Conservation (phyloP, 2,329 filamentous ascomycete species). For the Phialophora expanda region DNA sequence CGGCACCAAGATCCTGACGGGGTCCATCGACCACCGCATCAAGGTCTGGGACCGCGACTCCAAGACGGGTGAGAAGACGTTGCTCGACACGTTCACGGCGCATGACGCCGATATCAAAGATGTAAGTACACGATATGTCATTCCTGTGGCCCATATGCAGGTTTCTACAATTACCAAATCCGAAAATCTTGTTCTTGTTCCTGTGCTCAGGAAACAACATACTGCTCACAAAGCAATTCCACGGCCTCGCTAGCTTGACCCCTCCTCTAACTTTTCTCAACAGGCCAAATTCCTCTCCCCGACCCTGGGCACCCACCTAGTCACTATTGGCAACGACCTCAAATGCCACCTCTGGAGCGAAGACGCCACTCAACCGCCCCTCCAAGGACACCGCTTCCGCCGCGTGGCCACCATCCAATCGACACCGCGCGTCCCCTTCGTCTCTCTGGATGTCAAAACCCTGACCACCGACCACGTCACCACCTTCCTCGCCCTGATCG, state of each 20-base stretch:
- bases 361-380: slow-evolving; percentile 76
- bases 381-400: slow-evolving; percentile 79
- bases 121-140: slow-evolving; percentile 57
- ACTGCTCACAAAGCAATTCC: not conserved
- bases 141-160: no score
- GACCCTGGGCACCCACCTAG: slow-evolving; percentile 85
- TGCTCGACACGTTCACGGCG: slow-evolving; percentile 81
- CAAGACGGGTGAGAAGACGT: slow-evolving; percentile 73
- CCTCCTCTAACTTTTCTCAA: not conserved
- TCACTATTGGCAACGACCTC: slow-evolving; percentile 86
- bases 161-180: not conserved
- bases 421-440: slow-evolving; percentile 65
- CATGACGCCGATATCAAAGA: slow-evolving; percentile 90
- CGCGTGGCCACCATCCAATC: slow-evolving; percentile 69
- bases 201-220: not conserved
- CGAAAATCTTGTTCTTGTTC: not conserved
- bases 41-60: slow-evolving; percentile 86
- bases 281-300: slow-evolving; percentile 93
- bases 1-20: slow-evolving; percentile 87
- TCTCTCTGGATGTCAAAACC: slow-evolving; percentile 84
- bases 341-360: slow-evolving; percentile 92
- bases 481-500: slow-evolving; percentile 83
- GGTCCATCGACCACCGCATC: slow-evolving; percentile 89
- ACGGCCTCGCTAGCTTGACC: not conserved
- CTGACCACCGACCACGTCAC: slow-evolving; percentile 71